Base-by-base conservation (phyloP, 768 basidiomycete species). In the Guyanaporus albipodus region DNA sequence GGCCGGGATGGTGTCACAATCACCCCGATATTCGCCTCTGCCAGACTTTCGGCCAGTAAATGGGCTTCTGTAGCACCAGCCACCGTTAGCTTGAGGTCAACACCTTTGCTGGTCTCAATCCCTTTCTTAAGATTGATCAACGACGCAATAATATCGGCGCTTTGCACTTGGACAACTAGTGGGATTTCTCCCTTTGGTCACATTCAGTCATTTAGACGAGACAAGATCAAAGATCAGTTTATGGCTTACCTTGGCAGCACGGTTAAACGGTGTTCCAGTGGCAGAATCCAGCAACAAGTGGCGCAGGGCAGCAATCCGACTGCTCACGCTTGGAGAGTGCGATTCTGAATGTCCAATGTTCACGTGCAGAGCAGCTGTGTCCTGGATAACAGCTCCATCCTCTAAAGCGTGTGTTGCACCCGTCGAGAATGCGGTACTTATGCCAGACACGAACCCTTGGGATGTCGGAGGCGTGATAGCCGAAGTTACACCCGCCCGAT, bases 121-220 rank as follows among this genome's bases (percentile, higher is more conserved):
- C 87, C 79, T 42, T 68, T 68, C 66, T 87, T 88, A 46, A 95
- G 71, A 21, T 74, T 62, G 35, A 94, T 71, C 27, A 94, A 65
- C 1, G 85, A 80, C 1, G 86, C 88, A 51, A 94, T 93, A 42
- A 87, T 71, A 63, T 94, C 92, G 4, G 88, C 91, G 55, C 74
- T 90, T 53, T 85, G 71, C 2, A 79, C 82, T 44, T 84, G 79
- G 8, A 91, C 70, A 10, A 95, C 85, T 6, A 96, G 70, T 4
- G 88, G 84, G 18, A 92, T 73, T 28, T 73, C 58, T 6, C 89
- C 87, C 82, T 86, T 52, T 32, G 10, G 38, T 34, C 11, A 27
- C 5, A 21, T 31, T 44, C 28, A 52, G 40, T 27, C 5, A 21
- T 31, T 44, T 26, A 52, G 40, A 35, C 26, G 9, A 19, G 27